Evolutionary conservation across 2,329 filamentous ascomycete species (phyloP).

Genomic region (Trichophyton verrucosum): DNA sequence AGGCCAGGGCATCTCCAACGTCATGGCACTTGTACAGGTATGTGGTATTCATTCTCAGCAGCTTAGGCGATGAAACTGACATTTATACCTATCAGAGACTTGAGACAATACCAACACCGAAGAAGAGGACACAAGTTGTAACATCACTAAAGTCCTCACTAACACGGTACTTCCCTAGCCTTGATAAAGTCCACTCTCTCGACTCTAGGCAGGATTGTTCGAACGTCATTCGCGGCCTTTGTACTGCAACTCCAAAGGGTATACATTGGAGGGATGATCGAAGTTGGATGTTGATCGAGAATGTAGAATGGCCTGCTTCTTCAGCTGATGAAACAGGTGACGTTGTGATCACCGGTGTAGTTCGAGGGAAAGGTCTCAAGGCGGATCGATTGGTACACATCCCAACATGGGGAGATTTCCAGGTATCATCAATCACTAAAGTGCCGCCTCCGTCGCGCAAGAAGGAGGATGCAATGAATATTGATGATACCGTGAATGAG

Average conservation of each 20-base stretch:
- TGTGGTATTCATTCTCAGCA: not conserved
- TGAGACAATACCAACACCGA: slow-evolving; percentile 63
- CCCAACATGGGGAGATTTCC: slow-evolving; percentile 87
- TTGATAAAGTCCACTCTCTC: slow-evolving; percentile 81
- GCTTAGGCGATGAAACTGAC: not conserved
- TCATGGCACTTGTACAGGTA: slow-evolving; percentile 68
- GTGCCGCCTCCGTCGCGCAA: slow-evolving; percentile 52
- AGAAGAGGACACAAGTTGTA: slow-evolving; percentile 63
- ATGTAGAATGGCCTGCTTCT: slow-evolving; percentile 56
- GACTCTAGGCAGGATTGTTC: slow-evolving; percentile 82
- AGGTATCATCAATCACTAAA: slow-evolving; percentile 76
- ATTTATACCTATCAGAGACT: slow-evolving; percentile 38
- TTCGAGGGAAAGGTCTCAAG: slow-evolving; percentile 77
- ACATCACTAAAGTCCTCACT: slow-evolving; percentile 84
- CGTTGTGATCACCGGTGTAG: slow-evolving; percentile 68
- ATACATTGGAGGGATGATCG: slow-evolving; percentile 91
- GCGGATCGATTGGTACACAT: slow-evolving; percentile 82
- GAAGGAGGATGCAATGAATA: slow-evolving; percentile 49
- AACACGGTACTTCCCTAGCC: slow-evolving; percentile 82
- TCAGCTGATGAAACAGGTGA: slow-evolving; percentile 36
- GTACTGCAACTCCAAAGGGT: slow-evolving; percentile 83
- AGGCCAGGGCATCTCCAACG: slow-evolving; percentile 85
- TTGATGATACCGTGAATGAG: slow-evolving; percentile 44
- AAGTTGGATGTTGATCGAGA: slow-evolving; percentile 88
- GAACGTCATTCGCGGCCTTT: slow-evolving; percentile 81